A percentile compares a stretch with the other conserved stretches of the same genome.
Conservation (phyloP, 495 filamentous ascomycete species). For the Neurospora sp. region DNA sequence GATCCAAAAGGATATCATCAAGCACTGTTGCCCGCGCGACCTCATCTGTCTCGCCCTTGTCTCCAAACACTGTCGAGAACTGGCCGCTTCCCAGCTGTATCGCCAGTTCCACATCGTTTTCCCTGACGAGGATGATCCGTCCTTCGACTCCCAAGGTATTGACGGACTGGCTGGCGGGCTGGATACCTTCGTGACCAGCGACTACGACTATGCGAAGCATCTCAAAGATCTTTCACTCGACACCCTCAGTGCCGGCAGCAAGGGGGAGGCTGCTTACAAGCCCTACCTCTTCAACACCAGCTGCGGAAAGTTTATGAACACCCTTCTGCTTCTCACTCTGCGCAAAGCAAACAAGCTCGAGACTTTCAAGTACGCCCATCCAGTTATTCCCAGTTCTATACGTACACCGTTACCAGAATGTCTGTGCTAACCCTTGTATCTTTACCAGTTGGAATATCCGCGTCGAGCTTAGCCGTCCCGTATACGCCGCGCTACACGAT, state of each 20-base stretch:
- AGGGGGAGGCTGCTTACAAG: conserved; percentile 36
- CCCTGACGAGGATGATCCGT: conserved; percentile 41
- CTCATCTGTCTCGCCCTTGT: conserved; percentile 45
- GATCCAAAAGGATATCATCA: conserved; percentile 41
- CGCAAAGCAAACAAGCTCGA: conserved; percentile 44
- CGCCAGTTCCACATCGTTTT: conserved; percentile 48
- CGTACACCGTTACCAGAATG: not conserved
- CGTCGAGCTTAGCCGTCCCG: conserved; percentile 46
- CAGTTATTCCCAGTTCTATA: not conserved
- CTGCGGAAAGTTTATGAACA: conserved; percentile 54
- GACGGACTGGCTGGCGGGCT: conserved; percentile 45
- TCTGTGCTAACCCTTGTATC: conserved; percentile 1
- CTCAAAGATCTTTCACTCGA: conserved; percentile 42
- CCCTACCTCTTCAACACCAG: conserved; percentile 36
- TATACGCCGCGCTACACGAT: conserved; percentile 46
- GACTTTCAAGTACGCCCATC: conserved; percentile 37
- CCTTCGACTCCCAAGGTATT: conserved; percentile 31
- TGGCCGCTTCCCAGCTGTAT: conserved; percentile 48
- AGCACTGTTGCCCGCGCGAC: conserved; percentile 34
- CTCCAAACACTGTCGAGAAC: conserved; percentile 41
- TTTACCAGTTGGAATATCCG: conserved; percentile 48
- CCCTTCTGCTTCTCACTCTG: conserved; percentile 44
- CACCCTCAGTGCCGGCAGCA: conserved; percentile 32
- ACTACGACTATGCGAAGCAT: conserved; percentile 49
- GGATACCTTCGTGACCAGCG: conserved; percentile 49